These are phyloP conservation scores for Tolypocladium album DNA, from an alignment of 2,329 filamentous ascomycete species.

Conservation along the genomic window DNA sequence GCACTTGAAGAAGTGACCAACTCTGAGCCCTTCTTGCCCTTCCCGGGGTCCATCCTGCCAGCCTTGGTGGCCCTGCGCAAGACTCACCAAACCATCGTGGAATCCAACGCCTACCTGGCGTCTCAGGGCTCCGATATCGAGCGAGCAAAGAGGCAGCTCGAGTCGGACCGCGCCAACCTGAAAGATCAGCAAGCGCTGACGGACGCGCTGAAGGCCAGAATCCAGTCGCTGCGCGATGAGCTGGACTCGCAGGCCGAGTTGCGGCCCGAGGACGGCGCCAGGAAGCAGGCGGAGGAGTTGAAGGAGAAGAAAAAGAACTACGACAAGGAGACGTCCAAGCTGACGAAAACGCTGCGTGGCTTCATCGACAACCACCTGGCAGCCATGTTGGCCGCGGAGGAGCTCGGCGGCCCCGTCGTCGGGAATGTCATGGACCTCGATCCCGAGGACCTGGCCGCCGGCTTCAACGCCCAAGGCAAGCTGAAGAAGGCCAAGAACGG, in stretches of 20 bases:
- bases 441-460: constrained; percentile 46
- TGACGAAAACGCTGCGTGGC: constrained; percentile 53
- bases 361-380: constrained; percentile 66
- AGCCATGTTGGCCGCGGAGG: constrained; percentile 70
- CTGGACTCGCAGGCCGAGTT: constrained; percentile 46
- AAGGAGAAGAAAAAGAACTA: constrained; percentile 48
- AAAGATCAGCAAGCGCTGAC: constrained; percentile 46
- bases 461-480: constrained; percentile 50
- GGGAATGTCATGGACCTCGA: constrained; percentile 60
- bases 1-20: constrained; percentile 56
- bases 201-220: constrained; percentile 42
- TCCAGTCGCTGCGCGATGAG: constrained; percentile 46
- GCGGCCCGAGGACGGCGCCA: constrained; percentile 48
- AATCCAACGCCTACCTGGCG: constrained; percentile 50
- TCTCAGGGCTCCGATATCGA: constrained; percentile 31
- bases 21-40: constrained; percentile 55
- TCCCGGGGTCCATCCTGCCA: constrained; percentile 56
- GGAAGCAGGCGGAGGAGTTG: constrained; percentile 51
- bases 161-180: constrained; percentile 37
- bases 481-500: constrained; percentile 35
- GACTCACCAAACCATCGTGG: constrained; percentile 51
- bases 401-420: constrained; percentile 72
- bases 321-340: constrained; percentile 45
- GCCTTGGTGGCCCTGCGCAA: constrained; percentile 61
- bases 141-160: constrained; percentile 33